phyloP scores from a whole-genome alignment of 2,329 filamentous ascomycete genomes.

The Diaporthe capsici region DNA sequence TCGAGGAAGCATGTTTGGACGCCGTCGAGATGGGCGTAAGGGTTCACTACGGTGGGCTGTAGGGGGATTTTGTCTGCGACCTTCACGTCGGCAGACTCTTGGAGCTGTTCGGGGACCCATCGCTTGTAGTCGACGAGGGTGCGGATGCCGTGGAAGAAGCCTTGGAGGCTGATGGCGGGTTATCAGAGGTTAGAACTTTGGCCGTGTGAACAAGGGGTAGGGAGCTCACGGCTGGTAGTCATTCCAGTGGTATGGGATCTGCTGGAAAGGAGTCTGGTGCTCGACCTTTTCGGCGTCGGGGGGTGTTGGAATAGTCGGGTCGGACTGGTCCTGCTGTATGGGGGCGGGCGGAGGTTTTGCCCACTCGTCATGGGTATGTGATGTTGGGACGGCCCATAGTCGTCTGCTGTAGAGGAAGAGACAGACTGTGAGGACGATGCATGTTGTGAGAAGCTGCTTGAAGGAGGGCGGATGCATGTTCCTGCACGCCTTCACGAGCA shows the following conservation, averaged over 20 bases:
- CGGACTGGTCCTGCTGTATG: constrained; percentile 17
- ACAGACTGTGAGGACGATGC: constrained; percentile 40
- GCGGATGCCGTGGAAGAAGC: constrained; percentile 40
- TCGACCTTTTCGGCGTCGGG: constrained; percentile 28
- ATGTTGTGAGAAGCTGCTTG: constrained; percentile 40
- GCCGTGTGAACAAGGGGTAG: neutral
- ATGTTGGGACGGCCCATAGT: constrained; percentile 33
- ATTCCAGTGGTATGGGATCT: constrained; percentile 41
- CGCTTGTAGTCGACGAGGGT: constrained; percentile 41
- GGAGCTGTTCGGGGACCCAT: constrained; percentile 40
- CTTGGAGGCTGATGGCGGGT: constrained; percentile 31
- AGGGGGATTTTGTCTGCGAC: constrained; percentile 36
- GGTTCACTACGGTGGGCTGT: constrained; percentile 34
- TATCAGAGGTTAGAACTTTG: constrained; percentile 1
- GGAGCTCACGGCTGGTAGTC: constrained; percentile 37
- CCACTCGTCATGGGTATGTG: constrained; percentile 40
- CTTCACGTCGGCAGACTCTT: constrained; percentile 37
- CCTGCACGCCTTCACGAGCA: constrained; percentile 32
- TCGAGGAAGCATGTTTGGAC: constrained; percentile 63
- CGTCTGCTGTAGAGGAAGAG: constrained; percentile 42
- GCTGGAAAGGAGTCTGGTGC: constrained; percentile 38
- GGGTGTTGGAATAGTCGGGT: constrained; percentile 12
- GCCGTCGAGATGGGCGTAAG: constrained; percentile 37
- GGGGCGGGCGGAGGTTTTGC: constrained; percentile 29
- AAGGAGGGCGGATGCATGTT: constrained; percentile 42